Base-by-base conservation (phyloP, 352 stramenopile species). In the Globisporangium okanoganense region DNA sequence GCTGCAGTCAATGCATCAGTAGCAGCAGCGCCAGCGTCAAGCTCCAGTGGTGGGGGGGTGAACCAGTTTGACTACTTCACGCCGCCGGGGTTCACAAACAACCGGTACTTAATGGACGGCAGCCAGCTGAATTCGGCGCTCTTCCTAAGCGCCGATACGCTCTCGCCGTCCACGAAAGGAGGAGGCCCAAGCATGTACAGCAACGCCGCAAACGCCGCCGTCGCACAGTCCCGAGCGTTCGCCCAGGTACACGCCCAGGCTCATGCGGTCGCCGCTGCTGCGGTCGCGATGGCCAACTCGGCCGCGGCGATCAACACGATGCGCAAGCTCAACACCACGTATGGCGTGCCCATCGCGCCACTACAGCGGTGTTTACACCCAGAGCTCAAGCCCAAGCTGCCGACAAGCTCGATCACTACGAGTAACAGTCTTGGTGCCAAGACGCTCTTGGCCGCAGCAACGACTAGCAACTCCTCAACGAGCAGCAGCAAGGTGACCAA, bases 1-100 rank as follows among this genome's bases (percentile, higher is more conserved):
- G 31, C 14, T 16, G 16, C 7, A 27, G 27, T 25, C 7, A 36
- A 22, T 35, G 36, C 24, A 18, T 18, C 25, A 49, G 22, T 24
- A 54, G 13, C 55, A 41, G 31, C 29, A 3, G n/a, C n/a, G n/a
- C 31, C 29, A 12, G n/a, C 35, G 4, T 24, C 22, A 13, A 51
- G 18, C 35, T 48, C 27, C 27, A 70, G 12, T 62, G 53, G 12
- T 16, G 27, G 43, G 2, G 53, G 27, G 25, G 53, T 57, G 13
- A 65, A 64, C 24, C 54, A 64, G 51, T 74, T 83, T 47, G 72
- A 90, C 57, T 88, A 82, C 66, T 88, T 87, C 40, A 87, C 80
- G 13, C 80, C 80, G 0, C 81, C 76, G n/a, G 70, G 67, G 0
- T 82, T 80, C 50, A 65, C 47, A 29, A 67, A 51, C 29, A 75